Base-by-base conservation (phyloP, 768 basidiomycete species). In the Agaricus subrufescens region DNA sequence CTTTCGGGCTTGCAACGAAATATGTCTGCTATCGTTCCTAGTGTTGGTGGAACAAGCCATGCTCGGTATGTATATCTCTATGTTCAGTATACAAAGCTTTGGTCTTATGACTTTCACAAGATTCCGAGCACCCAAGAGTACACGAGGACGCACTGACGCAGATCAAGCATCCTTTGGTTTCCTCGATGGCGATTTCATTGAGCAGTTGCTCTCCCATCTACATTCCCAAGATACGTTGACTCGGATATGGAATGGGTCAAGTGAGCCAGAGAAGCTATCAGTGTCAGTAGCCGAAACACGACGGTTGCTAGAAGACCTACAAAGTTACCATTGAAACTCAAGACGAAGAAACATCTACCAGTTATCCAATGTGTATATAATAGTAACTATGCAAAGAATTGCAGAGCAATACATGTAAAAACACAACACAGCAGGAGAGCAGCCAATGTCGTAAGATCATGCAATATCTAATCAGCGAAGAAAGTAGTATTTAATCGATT, bases 131-230 rank as follows among this genome's bases (percentile, higher is more conserved):
- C 91, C 91, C 0, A 82, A 81, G 60, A 81, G 74, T 39, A 72
- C 72, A 0, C 66, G 71, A 25, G 84, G 86, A 6, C 74, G 75
- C 25, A 83, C 78, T 48, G 87, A 90, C 61, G 74, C 78, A 7
- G 80, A 86, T 31, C 62, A 69, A 27, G 62, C 77, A 1, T 78
- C 87, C 1, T 78, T 76, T 40, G 93, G 92, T 14, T 94, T 97
- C 76, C 74, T 97, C 29, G 94, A 97, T 58, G 94, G 94, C 1
- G 88, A 91, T 64, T 89, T 94, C 60, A 65, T 97, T 19, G 90
- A 94, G 67, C 71, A 74, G 19, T 84, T 89, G 67, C 73, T 86
- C 51, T 69, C 68, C 15, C 72, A 76, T 47, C 42, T 72, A 38
- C 66, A 63, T 11, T 70, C 77, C 19, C 69, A 75, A 0, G 63